Evolutionary conservation across 352 stramenopile species (phyloP), one percentile per base, ranked within the genome.

Genomic region (Blastocystis hominis): DNA sequence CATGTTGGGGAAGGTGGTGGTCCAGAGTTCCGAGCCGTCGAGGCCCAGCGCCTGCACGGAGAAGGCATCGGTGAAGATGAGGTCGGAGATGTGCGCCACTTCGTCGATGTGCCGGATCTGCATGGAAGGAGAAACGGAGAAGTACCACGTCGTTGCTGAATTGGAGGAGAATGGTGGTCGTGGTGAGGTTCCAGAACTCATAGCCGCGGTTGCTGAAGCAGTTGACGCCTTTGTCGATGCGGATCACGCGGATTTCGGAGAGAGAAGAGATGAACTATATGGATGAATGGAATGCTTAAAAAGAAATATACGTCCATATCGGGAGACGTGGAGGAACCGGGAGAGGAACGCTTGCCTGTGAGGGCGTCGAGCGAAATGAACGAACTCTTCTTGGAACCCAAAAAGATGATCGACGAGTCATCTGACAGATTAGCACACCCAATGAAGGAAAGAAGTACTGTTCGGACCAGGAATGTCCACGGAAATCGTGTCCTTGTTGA

Each of bases 161-260:
- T n/a, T 78, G 68, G 24, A 78, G 53, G 5, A 46, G 62, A 20
- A 78, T 20, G 24, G 68, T 78, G 30, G 24, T 78, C 2, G 68
- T 78, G 5, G 68, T 78, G 1, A 78, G 40, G 44, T 78, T 78
- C 68, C 68, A 78, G 34, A 38, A 78, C 68, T 78, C 68, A 38
- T 47, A 61, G 3, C 68, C 68, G 24, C 53, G 46, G n/a, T 56
- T 78, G 44, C 68, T 78, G 68, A 61, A 78, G 42, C 68, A 78
- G 34, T 78, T 78, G 3, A 78, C 68, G 30, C 42, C 62, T 46
- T 78, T 78, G 17, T 78, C 40, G 17, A 78, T 46, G 53, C 68
- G 68, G 3, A 78, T 38, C 4, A 78, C 68, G 47, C 68, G 68
- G 30, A 78, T 53, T 17, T 78, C 68, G 20, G 66, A 76, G 5